Evolutionary conservation across 2,329 filamentous ascomycete genomes (phyloP).

Genomic region (Phaeosphaeriaceae sp.): DNA sequence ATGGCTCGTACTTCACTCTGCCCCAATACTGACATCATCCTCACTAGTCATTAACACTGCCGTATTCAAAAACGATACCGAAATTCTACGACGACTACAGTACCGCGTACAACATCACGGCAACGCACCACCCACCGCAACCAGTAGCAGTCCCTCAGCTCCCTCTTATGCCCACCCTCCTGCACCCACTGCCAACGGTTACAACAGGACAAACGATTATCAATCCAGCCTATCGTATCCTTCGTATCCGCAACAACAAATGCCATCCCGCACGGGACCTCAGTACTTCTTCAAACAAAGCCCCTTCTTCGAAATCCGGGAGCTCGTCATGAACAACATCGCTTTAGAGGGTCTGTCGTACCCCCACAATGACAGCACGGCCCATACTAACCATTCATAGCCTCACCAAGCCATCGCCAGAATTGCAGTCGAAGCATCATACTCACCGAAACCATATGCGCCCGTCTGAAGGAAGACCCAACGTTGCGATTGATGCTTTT

Average conservation of each 20-base stretch:
- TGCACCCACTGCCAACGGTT: conserved; percentile 27
- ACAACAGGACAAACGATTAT: conserved; percentile 31
- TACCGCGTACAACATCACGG: conserved; percentile 52
- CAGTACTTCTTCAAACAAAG: conserved; percentile 71
- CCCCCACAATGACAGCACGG: conserved; percentile 13
- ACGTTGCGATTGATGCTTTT: conserved; percentile 80
- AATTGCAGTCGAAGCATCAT: conserved; percentile 65
- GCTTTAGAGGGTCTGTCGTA: conserved; percentile 77
- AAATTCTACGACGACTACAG: conserved; percentile 46
- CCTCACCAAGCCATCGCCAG: conserved; percentile 65
- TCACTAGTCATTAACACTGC: conserved; percentile 49
- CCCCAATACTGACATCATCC: conserved; percentile 24
- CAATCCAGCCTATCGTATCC: conserved; percentile 12
- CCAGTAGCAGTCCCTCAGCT: conserved; percentile 25
- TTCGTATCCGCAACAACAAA: conserved; percentile 20
- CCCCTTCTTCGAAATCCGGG: conserved; percentile 80
- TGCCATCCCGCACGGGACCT: conserved; percentile 39
- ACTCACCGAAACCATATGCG: conserved; percentile 60
- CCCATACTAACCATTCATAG: conserved; percentile 45
- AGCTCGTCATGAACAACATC: conserved; percentile 68
- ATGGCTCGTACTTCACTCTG: conserved; percentile 4
- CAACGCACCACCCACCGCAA: conserved; percentile 34
- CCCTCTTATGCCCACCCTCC: conserved; percentile 21
- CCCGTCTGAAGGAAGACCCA: conserved; percentile 65
- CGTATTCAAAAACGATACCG: conserved; percentile 42